Evolutionary conservation across 495 filamentous ascomycete genomes (phyloP), one percentile per base, ranked within the genome.

Genomic region (Podospora sp.): DNA sequence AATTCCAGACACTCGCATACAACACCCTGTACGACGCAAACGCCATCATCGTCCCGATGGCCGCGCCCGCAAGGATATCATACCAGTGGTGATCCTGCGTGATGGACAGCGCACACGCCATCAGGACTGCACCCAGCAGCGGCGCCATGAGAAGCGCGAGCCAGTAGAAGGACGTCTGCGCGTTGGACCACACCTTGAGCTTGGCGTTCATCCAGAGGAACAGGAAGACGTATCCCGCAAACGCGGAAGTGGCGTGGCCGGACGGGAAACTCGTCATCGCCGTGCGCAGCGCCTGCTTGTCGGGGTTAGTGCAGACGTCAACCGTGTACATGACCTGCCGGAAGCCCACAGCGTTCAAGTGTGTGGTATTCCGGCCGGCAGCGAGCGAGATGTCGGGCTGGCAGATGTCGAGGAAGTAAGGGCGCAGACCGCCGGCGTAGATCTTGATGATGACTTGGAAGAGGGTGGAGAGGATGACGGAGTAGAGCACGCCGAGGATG

Each of bases 171-270:
- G 84, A 82, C 0, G 87, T 83, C 65, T 88, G 86, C 69, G 85
- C 84, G 75, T 85, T 81, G 52, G 81, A 67, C 68, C 85, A 88
- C 24, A 86, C 80, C 74, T 89, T 88, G 20, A 91, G 77, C 67
- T 90, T 89, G 6, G 85, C 87, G 65, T 90, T 89, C 26, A 90
- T 77, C 73, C 88, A 91, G 0, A 90, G 78, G 21, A 79, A 80
- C 2, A 89, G 71, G 63, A 82, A 90, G 6, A 82, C 70, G 62
- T 84, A 83, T 14, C 82, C 84, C 0, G 85, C 85, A 65, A 88
- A 90, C 0, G 87, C 83, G 5, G 82, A 82, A 0, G 82, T 80
- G 33, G 85, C 78, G 69, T 90, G 88, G 4, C 89, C 89, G 6
- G 79, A 83, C 0, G 88, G 88, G 69, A 90, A 89, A 0, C 81